Conservation (phyloP, 1,139 yeast genomes). For the Schwanniomyces etchellsii region DNA sequence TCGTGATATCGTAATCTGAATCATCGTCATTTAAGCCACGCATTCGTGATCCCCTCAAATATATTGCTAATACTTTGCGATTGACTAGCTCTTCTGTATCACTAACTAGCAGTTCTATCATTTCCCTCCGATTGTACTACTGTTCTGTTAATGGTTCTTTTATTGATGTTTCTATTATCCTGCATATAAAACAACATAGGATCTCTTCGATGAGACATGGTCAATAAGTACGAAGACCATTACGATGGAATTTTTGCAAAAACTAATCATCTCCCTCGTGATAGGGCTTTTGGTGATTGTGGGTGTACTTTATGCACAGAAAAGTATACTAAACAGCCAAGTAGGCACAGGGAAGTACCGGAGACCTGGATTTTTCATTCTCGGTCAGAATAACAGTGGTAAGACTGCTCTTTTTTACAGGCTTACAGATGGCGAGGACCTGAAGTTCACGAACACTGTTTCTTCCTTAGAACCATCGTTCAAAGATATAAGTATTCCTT, state of each 20-base stretch:
- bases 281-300: slow-evolving; percentile 19
- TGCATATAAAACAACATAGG: too few relatives aligned
- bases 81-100: too few relatives aligned
- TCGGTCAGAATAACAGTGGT: slow-evolving; percentile 72
- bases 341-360: slow-evolving; percentile 9
- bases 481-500: slow-evolving; percentile 25
- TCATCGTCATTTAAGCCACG: too few relatives aligned
- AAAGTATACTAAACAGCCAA: slow-evolving; percentile 9
- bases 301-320: slow-evolving; percentile 19
- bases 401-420: slow-evolving; percentile 61
- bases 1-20: too few relatives aligned
- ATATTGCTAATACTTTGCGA: too few relatives aligned
- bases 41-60: too few relatives aligned
- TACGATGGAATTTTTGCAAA: slow-evolving; percentile 26
- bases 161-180: too few relatives aligned
- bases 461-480: slow-evolving; percentile 41
- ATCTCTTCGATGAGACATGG: too few relatives aligned
- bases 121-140: too few relatives aligned
- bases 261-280: slow-evolving; percentile 15
- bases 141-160: too few relatives aligned
- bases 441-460: slow-evolving; percentile 23
- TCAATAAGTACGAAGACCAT: too few relatives aligned
- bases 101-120: too few relatives aligned
- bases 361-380: slow-evolving; percentile 58
- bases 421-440: slow-evolving; percentile 12